phyloP scores from a whole-genome alignment of 176 grass and related monocot species.

The Juncus effusus region DNA sequence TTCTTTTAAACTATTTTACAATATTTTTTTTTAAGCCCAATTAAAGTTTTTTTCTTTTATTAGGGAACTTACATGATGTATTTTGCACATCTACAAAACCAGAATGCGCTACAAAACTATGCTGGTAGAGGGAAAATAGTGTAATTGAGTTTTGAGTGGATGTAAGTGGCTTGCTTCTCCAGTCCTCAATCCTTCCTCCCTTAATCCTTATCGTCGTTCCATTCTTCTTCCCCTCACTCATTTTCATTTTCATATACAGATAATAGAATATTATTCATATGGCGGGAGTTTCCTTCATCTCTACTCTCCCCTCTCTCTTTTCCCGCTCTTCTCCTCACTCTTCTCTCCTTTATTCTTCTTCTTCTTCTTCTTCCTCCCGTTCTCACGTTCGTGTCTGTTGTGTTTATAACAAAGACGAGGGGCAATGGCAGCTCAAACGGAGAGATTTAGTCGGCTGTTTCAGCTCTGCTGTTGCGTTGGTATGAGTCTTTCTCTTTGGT shows the following conservation, averaged over 20 bases:
- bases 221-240: neutral
- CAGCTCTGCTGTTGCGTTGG: conserved; percentile 42
- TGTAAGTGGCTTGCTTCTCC: neutral
- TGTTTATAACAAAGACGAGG: conserved; percentile 24
- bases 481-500: conserved; percentile 23
- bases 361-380: conserved; percentile 21
- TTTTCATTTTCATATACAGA: neutral
- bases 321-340: conserved; percentile 27
- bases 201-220: neutral
- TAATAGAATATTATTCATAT: conserved; percentile 20
- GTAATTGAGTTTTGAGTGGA: conserved; percentile 13
- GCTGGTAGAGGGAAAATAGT: too few relatives aligned
- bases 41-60: too few relatives aligned
- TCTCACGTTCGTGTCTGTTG: conserved; percentile 33
- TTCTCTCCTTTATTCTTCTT: neutral
- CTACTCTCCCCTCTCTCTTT: conserved; percentile 33
- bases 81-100: too few relatives aligned
- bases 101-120: too few relatives aligned
- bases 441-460: conserved; percentile 54
- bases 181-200: neutral
- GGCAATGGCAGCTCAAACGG: conserved; percentile 24
- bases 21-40: too few relatives aligned
- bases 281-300: conserved; percentile 54
- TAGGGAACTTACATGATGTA: too few relatives aligned
- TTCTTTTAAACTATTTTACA: too few relatives aligned